Evolutionary conservation across 768 basidiomycete species (phyloP), one percentile per base, ranked within the genome.

Genomic region (Gyrodon lividus): DNA sequence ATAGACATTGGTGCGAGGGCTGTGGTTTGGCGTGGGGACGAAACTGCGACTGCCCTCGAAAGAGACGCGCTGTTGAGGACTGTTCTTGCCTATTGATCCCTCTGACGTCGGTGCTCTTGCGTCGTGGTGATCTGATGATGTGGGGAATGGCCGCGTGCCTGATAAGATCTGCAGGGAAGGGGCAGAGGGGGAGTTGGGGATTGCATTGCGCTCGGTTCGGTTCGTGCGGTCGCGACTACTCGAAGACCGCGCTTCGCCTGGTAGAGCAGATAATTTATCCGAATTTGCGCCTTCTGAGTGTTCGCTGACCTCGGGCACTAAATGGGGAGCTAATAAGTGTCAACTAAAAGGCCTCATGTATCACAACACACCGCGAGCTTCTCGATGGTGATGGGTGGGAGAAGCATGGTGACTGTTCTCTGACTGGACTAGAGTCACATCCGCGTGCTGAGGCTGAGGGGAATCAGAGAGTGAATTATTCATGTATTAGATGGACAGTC

Each of bases 41-140:
- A 55, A 20, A 70, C 69, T 0, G 72, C 63, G 20, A 73, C 74
- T 33, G 70, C 61, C 19, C 26, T 86, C 83, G 17, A 81, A 80
- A 0, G 80, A 81, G 31, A 81, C 74, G 35, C 79, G 76, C 53
- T 79, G 80, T 33, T 66, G 72, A 3, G 81, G 74, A 2, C 76
- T 77, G 6, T 74, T 76, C 46, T 68, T 74, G 16, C 72, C 72
- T 0, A 62, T 53, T 3, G 76, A 74, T 6, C 68, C 64, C 5
- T 79, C 75, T 1, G 75, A 70, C 13, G 60, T 52, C 40, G 60
- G 66, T 26, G 63, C 55, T 6, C 54, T 63, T 10, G 23, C 48
- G 43, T 60, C 51, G 19, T 47, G 44, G 24, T 43, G 43, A 28
- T 54, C 54, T 19, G 64, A 41, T 2, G 54, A 55, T 48, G 58